Base-by-base conservation (phyloP, 2,329 filamentous ascomycete species). In the Aspergillus brasiliensis region DNA sequence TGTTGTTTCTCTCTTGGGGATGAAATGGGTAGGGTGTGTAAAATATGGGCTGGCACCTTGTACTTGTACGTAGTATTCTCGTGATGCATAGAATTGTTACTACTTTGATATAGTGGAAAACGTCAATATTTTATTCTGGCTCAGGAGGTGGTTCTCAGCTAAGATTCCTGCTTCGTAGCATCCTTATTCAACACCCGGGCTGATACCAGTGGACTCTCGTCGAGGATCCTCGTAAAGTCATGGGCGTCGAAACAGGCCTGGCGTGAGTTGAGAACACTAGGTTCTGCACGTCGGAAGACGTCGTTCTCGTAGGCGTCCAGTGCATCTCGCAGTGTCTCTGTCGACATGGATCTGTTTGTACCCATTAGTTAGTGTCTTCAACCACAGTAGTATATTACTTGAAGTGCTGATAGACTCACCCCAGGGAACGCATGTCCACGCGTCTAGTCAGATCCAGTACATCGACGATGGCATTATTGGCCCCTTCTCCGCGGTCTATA, bases 161-260 rank as follows among this genome's bases (percentile, higher is more conserved):
- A 44, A 2, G 11, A 13, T 7, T 44, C 1, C 19, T 23, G 11
- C 13, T 15, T 5, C 11, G 31, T 5, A 11, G 31, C 10, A 34
- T 34, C 31, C 47, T 51, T 44, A 28, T 59, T 61, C 2, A 65
- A 51, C 11, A 65, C 70, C 3, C 82, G 71, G 55, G 72, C 75
- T n/a, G 73, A 67, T 10, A 80, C 67, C 6, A 78, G 62, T 0
- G 78, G 76, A 42, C 75, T 78, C 15, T 70, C 67, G 15, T 74
- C 66, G 5, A 69, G 64, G 17, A 86, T 80, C 2, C 69, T 73
- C 0, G 71, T 61, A 70, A 81, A 86, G 17, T 82, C 74, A 67
- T 86, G 83, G 0, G 84, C 83, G 67, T 86, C 83, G 2, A 85
- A 61, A 61, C 82, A 85, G 0, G 84, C 84, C 62, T 80, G 77